Evolutionary conservation across 495 filamentous ascomycete genomes (phyloP), one percentile per base, ranked within the genome.

Genomic region (Arthonia radiata): DNA sequence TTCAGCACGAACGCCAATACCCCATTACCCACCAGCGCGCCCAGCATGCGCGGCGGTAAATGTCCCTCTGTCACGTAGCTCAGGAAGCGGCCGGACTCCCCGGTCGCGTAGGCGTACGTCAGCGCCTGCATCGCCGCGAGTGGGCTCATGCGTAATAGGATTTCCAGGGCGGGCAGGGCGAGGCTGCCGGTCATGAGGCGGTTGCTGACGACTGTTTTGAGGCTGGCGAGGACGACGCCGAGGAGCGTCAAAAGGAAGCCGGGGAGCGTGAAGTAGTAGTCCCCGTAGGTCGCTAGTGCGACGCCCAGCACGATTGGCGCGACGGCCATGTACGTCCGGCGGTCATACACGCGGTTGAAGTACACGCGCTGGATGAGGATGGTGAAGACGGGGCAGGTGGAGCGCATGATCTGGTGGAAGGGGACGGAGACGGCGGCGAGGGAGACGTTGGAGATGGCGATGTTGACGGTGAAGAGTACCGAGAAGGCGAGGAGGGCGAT

Each of bases 361-460:
- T 44, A 44, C 24, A 59, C 15, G 18, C 56, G 53, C 42, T 59
- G 63, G 39, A 67, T 63, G 23, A 55, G 33, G 35, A 64, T 56
- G 14, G 59, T 59, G 37, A 60, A 56, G 32, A 62, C 37, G 12
- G 61, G 62, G 17, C 44, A 54, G 7, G 57, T 63, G 13, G 63
- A 58, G 17, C 61, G 59, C 38, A 65, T 50, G 30, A 63, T 59
- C 34, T 66, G 61, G 37, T 65, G 61, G 41, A 67, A 65, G 8
- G 61, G 56, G 4, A 66, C 50, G 4, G 59, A 61, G 17, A 67
- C 61, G 39, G 59, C 46, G 26, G 49, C 48, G 9, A 63, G 49
- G 1, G 59, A 63, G 15, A 60, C 50, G 34, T 61, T 64, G 13
- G 53, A 59, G 22, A 64, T 53, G 28, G 61, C 62, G 28, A 67